These are phyloP conservation scores for Lumnitzera littorea DNA, from an alignment of 345 rosid species.

Conservation along the genomic window DNA sequence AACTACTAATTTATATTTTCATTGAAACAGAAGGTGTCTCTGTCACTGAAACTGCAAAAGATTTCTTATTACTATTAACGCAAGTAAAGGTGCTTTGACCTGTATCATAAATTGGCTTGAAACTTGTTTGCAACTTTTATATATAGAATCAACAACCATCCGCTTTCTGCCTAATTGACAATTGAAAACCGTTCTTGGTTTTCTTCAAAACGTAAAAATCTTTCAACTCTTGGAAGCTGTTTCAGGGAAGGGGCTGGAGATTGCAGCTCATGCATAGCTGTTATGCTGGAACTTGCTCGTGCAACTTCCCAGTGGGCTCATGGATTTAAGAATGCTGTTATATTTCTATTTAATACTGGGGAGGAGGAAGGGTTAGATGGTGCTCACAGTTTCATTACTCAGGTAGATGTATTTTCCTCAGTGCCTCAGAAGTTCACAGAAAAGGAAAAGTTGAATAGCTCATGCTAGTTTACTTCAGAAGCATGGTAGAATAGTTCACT, in stretches of 20 bases:
- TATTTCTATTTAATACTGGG: slow-evolving; percentile 87
- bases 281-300: slow-evolving; percentile 95
- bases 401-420: slow-evolving; percentile 35
- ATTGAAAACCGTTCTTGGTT: not conserved
- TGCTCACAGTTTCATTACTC: slow-evolving; percentile 97
- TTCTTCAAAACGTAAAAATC: not conserved
- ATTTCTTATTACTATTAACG: no score
- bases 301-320: slow-evolving; percentile 92
- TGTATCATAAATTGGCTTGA: no score
- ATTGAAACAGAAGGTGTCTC: no score
- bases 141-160: no score
- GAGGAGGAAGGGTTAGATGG: slow-evolving; percentile 97
- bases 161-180: not conserved
- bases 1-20: no score
- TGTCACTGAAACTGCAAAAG: no score
- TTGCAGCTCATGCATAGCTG: slow-evolving; percentile 92
- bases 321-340: slow-evolving; percentile 77
- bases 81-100: no score
- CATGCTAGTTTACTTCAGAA: no score
- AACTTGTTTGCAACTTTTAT: no score
- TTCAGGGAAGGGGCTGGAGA: slow-evolving; percentile 96
- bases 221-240: slow-evolving; percentile 12
- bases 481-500: no score
- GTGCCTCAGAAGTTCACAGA: slow-evolving; percentile 4
- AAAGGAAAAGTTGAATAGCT: not conserved